Base-by-base conservation (phyloP, 2,329 filamentous ascomycete genomes). In the Xylaria sp. region DNA sequence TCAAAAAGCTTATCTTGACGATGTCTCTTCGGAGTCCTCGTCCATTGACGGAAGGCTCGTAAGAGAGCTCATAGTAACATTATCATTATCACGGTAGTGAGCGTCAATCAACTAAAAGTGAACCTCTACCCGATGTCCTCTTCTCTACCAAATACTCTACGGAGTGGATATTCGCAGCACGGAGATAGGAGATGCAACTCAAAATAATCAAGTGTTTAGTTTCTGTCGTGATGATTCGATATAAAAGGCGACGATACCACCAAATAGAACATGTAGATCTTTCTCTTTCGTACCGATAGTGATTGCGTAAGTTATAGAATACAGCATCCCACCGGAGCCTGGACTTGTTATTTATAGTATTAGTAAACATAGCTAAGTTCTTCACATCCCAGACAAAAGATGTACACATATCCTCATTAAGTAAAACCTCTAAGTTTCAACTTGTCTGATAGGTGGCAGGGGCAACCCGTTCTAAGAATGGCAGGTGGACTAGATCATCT, bases 191-290 rank as follows among this genome's bases (percentile, higher is more conserved):
- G 28, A 7, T 32, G 48, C 12, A 18, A 2, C 34, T 53, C 9
- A 9, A n/a, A n/a, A 39, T 50, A 56, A 28, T 36, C 60, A n/a
- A 62, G 18, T 34, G 25, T 39, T 43, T 48, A 9, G 20, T 48
- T 48, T 12, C 28, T 12, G 45, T 25, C 3, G 10, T 9, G 28
- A 4, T 6, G 28, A 30, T 30, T 30, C 8, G 28, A 53, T 18
- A 28, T 50, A 20, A 6, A 34, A 34, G 18, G 28, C 15, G 15
- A 52, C 28, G 9, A 32, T 3, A 52, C 18, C 28, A 18, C 28
- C 25, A 10, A 20, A 23, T 18, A 34, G 20, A 23, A 18, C 2
- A n/a, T 12, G 30, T 53, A 20, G 30, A 32, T 34, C 50, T 59
- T 32, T 1, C 15, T 25, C 52, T 43, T 55, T 23, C 10, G 8